These are phyloP conservation scores for Priceomyces medius DNA, from an alignment of 805 yeast genomes.

Conservation along the genomic window DNA sequence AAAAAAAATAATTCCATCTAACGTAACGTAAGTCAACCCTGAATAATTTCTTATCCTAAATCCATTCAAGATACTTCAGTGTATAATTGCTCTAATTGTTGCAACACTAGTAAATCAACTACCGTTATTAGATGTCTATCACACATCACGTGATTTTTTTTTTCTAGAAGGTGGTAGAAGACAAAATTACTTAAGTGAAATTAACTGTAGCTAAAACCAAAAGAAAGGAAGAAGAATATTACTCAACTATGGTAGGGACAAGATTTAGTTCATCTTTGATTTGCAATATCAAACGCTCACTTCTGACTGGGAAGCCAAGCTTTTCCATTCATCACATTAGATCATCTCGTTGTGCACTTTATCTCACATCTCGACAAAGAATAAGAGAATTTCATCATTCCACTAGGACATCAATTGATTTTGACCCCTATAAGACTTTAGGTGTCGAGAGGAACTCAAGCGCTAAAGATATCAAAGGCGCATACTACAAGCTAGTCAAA, in stretches of 20 bases:
- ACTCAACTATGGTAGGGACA: constrained; percentile 4
- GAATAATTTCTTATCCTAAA: too few relatives aligned
- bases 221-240: neutral
- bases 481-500: constrained; percentile 90
- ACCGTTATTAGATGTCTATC: too few relatives aligned
- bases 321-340: neutral
- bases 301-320: constrained; percentile 2
- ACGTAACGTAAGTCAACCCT: too few relatives aligned
- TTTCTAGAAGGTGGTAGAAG: constrained; percentile 9
- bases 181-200: neutral
- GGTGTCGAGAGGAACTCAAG: constrained; percentile 76
- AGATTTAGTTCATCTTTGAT: constrained; percentile 5
- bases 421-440: constrained; percentile 80
- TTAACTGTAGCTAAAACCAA: neutral
- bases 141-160: too few relatives aligned
- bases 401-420: constrained; percentile 23
- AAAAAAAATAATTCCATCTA: too few relatives aligned
- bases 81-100: too few relatives aligned
- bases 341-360: neutral
- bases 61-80: too few relatives aligned
- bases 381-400: constrained; percentile 44
- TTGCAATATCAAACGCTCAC: constrained; percentile 6
- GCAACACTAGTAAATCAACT: too few relatives aligned
- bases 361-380: neutral
- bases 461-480: constrained; percentile 86